Evolutionary conservation across 2,329 filamentous ascomycete species (phyloP).

Genomic region (Paraconiothyrium sp.): DNA sequence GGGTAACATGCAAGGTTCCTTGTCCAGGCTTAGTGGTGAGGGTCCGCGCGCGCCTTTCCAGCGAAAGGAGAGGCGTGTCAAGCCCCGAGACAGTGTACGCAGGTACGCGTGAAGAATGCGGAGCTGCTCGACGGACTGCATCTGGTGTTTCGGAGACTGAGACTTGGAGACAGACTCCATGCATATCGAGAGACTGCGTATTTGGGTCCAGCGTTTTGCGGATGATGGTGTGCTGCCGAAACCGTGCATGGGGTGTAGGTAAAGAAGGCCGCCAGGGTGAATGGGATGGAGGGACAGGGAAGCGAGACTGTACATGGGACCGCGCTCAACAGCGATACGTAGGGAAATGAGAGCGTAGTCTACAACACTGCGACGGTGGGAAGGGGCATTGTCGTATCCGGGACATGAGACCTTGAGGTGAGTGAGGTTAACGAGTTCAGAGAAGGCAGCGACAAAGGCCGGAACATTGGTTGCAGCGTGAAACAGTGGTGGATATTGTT

Average conservation of each 20-base stretch:
- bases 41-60: slow-evolving; percentile 80
- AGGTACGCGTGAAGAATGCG: slow-evolving; percentile 81
- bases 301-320: slow-evolving; percentile 70
- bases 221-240: slow-evolving; percentile 79
- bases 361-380: slow-evolving; percentile 79
- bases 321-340: slow-evolving; percentile 81
- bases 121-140: slow-evolving; percentile 70
- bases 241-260: slow-evolving; percentile 77
- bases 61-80: slow-evolving; percentile 78
- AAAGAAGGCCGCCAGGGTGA: slow-evolving; percentile 78
- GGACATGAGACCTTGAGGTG: slow-evolving; percentile 82
- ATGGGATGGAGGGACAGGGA: slow-evolving; percentile 78
- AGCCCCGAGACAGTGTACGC: slow-evolving; percentile 69
- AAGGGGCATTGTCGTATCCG: slow-evolving; percentile 70
- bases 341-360: slow-evolving; percentile 91
- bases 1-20: slow-evolving; percentile 74
- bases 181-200: slow-evolving; percentile 75
- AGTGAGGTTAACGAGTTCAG: slow-evolving; percentile 72
- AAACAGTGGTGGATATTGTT: slow-evolving; percentile 89
- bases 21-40: slow-evolving; percentile 74
- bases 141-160: slow-evolving; percentile 60
- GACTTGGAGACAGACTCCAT: slow-evolving; percentile 71
- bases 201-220: slow-evolving; percentile 78
- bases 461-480: slow-evolving; percentile 89
- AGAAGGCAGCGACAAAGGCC: slow-evolving; percentile 80